These are phyloP conservation scores for Aspergillus biplanus DNA, from an alignment of 495 filamentous ascomycete genomes.

Conservation along the genomic window DNA sequence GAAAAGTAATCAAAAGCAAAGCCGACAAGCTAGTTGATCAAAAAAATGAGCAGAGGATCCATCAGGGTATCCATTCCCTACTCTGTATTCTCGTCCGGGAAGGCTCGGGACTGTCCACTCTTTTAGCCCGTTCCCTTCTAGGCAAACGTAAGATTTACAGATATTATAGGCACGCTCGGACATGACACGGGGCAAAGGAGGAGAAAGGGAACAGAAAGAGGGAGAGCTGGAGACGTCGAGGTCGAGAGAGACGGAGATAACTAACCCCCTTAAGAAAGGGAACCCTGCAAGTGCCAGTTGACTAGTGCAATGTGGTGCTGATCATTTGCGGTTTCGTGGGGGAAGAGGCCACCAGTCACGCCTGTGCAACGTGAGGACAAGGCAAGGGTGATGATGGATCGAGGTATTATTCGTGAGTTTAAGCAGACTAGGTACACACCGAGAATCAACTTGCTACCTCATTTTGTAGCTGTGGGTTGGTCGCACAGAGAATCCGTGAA, in stretches of 20 bases:
- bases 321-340: constrained; percentile 19
- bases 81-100: not conserved
- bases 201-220: constrained; percentile 2
- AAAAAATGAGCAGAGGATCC: not conserved
- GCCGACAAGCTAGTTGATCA: constrained; percentile 1
- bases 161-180: not conserved
- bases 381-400: constrained; percentile 21
- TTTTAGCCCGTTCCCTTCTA: constrained; percentile 3
- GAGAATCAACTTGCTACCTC: constrained; percentile 7
- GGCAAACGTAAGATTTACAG: constrained; percentile 1
- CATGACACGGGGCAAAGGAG: not conserved
- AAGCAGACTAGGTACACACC: constrained; percentile 2
- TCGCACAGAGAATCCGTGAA: not conserved
- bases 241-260: not conserved
- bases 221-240: not conserved
- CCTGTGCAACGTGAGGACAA: constrained; percentile 10
- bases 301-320: constrained; percentile 22
- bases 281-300: constrained; percentile 8
- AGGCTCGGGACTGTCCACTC: not conserved
- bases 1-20: not conserved
- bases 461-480: constrained; percentile 6
- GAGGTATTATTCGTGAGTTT: constrained; percentile 10
- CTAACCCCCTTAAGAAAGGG: not conserved
- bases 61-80: constrained; percentile 4
- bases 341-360: constrained; percentile 2